Percentiles rank a stretch among this genome's conserved stretches.
Evolutionary conservation across 306 rosid species (phyloP).

Genomic region (Luffa aegyptiaca): DNA sequence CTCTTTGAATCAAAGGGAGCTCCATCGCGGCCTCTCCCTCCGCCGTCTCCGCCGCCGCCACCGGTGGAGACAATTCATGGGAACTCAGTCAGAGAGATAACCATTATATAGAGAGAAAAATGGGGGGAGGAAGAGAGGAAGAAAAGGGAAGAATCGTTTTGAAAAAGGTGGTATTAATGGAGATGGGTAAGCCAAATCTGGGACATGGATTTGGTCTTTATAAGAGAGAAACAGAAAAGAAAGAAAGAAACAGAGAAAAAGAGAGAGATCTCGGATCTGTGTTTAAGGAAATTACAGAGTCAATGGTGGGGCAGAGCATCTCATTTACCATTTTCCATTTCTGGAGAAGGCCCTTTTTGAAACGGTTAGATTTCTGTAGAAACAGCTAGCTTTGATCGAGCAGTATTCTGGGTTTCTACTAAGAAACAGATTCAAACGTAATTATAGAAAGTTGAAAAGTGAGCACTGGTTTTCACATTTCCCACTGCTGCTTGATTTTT

Average conservation of each 20-base stretch:
- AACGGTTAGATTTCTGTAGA: background rate
- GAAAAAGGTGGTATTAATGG: background rate
- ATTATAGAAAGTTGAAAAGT: background rate
- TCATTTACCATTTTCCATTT: background rate
- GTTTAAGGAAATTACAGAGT: slow-evolving; percentile 5
- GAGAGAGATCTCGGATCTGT: background rate
- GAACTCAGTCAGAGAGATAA: background rate
- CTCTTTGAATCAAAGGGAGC: slow-evolving; percentile 60
- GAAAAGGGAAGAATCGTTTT: background rate
- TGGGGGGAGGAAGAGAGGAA: background rate
- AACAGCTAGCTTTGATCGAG: background rate
- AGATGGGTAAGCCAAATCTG: background rate
- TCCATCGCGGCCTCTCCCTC: slow-evolving; percentile 9
- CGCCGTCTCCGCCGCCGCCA: background rate
- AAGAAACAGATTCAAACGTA: background rate
- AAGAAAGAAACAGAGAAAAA: background rate
- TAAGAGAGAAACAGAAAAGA: background rate
- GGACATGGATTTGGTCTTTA: background rate
- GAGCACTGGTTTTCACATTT: slow-evolving; percentile 1
- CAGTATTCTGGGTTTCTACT: background rate
- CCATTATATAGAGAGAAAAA: background rate
- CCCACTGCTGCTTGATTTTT: background rate
- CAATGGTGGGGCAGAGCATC: background rate
- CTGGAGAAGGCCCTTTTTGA: background rate
- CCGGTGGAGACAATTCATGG: background rate